These are phyloP conservation scores for Coemansia sp. DNA, from an alignment of 192 early-diverging fungal genomes.

Conservation along the genomic window DNA sequence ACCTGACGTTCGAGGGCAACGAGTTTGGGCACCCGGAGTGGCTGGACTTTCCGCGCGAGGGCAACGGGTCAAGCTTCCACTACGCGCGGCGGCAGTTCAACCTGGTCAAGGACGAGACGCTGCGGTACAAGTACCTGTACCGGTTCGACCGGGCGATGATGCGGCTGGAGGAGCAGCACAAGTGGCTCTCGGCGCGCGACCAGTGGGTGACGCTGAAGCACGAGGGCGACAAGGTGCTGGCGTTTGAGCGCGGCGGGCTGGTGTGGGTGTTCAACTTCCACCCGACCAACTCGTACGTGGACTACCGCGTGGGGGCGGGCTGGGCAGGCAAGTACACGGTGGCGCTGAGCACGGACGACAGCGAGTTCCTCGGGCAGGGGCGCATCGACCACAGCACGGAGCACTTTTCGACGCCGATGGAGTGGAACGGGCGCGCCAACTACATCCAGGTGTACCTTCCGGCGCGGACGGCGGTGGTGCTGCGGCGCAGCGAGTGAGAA, in stretches of 20 bases:
- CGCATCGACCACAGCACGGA: conserved; percentile 66
- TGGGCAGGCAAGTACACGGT: conserved; percentile 73
- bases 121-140: conserved; percentile 94
- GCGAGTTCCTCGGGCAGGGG: conserved; percentile 78
- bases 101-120: conserved; percentile 80
- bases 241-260: conserved; percentile 88
- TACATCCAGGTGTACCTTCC: conserved; percentile 87
- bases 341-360: conserved; percentile 79
- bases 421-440: conserved; percentile 76
- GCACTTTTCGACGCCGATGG: conserved; percentile 71
- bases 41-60: conserved; percentile 96
- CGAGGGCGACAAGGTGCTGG: conserved; percentile 90
- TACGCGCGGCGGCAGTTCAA: conserved; percentile 97
- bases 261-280: conserved; percentile 97
- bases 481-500: conserved; percentile 36
- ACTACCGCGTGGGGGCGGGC: conserved; percentile 84
- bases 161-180: conserved; percentile 67
- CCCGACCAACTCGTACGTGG: conserved; percentile 78
- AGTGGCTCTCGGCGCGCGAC: conserved; percentile 75
- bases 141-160: conserved; percentile 90
- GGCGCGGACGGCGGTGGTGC: conserved; percentile 68
- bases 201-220: conserved; percentile 88
- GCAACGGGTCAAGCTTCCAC: conserved; percentile 89
- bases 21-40: conserved; percentile 99
- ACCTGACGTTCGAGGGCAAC: conserved; percentile 96